phyloP scores from a whole-genome alignment of 768 basidiomycete species.

The Leucocoprinus birnbaumii region DNA sequence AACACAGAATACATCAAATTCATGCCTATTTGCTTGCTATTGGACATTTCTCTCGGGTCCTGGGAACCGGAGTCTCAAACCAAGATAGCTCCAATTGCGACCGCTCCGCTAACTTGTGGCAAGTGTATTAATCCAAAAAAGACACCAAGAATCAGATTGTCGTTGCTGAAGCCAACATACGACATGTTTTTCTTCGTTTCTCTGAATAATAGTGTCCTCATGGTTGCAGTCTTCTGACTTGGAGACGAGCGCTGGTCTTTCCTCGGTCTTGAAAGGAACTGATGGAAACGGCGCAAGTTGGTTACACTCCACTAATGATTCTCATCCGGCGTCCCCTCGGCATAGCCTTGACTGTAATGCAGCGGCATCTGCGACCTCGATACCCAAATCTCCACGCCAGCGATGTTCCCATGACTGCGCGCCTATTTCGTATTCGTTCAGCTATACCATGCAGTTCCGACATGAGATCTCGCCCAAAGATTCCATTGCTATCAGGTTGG shows the following conservation, averaged over 20 bases:
- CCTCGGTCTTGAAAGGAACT: no score
- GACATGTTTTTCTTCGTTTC: not conserved
- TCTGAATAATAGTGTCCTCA: conserved; percentile 1
- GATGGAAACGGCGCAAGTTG: not conserved
- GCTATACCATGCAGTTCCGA: no score
- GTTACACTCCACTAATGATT: conserved; percentile 1
- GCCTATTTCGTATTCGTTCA: no score
- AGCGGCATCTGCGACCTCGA: no score
- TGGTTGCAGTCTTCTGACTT: not conserved
- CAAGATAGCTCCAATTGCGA: not conserved
- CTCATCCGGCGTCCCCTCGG: not conserved
- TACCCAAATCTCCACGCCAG: no score
- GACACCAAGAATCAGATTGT: not conserved
- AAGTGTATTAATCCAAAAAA: not conserved
- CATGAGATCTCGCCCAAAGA: no score
- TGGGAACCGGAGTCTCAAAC: not conserved
- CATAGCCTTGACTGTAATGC: no score
- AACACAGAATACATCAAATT: no score
- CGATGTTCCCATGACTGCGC: no score
- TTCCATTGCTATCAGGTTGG: no score
- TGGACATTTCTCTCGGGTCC: not conserved
- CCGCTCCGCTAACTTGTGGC: not conserved
- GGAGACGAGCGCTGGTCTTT: not conserved
- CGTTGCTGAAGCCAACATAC: no score
- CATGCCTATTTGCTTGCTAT: not conserved